phyloP scores from a whole-genome alignment of 2,329 filamentous ascomycete species.

The Fusarium sp. region DNA sequence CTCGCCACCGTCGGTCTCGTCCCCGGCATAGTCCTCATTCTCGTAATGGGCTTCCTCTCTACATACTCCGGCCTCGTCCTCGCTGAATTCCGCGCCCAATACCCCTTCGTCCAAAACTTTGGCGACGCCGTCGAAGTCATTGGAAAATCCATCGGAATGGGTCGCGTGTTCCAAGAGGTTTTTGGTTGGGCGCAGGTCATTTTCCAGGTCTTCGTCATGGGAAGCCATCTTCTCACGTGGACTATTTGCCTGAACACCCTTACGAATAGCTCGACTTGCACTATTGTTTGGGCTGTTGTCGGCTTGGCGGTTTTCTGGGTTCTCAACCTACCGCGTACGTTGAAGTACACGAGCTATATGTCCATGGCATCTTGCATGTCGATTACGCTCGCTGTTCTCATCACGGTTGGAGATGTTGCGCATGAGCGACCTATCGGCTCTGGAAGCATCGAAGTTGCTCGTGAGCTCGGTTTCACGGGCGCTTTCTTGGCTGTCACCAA shows the following conservation, averaged over 20 bases:
- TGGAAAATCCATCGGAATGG: slow-evolving; percentile 54
- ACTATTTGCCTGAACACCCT: slow-evolving; percentile 73
- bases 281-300: slow-evolving; percentile 70
- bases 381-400: slow-evolving; percentile 68
- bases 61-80: slow-evolving; percentile 65
- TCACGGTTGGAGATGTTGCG: slow-evolving; percentile 71
- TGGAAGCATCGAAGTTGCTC: slow-evolving; percentile 45
- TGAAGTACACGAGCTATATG: slow-evolving; percentile 69
- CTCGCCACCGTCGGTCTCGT: slow-evolving; percentile 76
- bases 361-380: slow-evolving; percentile 70
- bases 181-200: slow-evolving; percentile 67
- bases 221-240: slow-evolving; percentile 74
- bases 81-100: slow-evolving; percentile 75
- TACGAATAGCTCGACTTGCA: slow-evolving; percentile 67
- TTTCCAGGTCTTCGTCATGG: slow-evolving; percentile 75
- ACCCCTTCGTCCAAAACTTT: slow-evolving; percentile 74
- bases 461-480: slow-evolving; percentile 56
- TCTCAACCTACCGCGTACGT: slow-evolving; percentile 68
- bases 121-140: slow-evolving; percentile 72
- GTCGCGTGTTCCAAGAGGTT: slow-evolving; percentile 65
- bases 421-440: slow-evolving; percentile 52
- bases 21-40: slow-evolving; percentile 76
- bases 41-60: slow-evolving; percentile 72
- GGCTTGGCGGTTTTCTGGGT: slow-evolving; percentile 67
- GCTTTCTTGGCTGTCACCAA: slow-evolving; percentile 68